phyloP scores from a whole-genome alignment of 2,329 filamentous ascomycete species.

The Aspergillus transmontanensis region DNA sequence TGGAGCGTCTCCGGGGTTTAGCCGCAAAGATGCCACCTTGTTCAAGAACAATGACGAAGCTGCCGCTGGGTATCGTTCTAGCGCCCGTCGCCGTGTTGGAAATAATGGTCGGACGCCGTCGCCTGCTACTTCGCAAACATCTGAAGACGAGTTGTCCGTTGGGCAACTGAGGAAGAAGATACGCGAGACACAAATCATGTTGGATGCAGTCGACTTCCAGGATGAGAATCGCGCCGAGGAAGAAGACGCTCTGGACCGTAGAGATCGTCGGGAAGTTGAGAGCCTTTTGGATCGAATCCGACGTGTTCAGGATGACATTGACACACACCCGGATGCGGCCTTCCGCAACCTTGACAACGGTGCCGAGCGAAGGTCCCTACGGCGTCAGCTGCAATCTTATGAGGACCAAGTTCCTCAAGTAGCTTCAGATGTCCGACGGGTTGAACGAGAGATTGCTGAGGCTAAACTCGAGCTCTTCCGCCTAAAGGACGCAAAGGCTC shows the following conservation, averaged over 20 bases:
- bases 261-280: slow-evolving; percentile 88
- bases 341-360: slow-evolving; percentile 76
- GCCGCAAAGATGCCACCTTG: slow-evolving; percentile 90
- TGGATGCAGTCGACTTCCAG: slow-evolving; percentile 95
- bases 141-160: slow-evolving; percentile 76
- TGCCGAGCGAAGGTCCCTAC: slow-evolving; percentile 81
- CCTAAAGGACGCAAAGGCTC: slow-evolving; percentile 86
- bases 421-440: slow-evolving; percentile 86
- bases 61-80: slow-evolving; percentile 88
- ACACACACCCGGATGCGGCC: slow-evolving; percentile 78
- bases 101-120: slow-evolving; percentile 72
- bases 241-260: slow-evolving; percentile 86
- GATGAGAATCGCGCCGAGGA: slow-evolving; percentile 89
- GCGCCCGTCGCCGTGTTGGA: slow-evolving; percentile 82
- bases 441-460: slow-evolving; percentile 91
- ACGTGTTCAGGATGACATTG: slow-evolving; percentile 91
- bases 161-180: slow-evolving; percentile 93
- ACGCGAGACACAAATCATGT: slow-evolving; percentile 86
- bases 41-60: slow-evolving; percentile 92
- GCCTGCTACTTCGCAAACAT: slow-evolving; percentile 69
- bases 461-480: slow-evolving; percentile 91
- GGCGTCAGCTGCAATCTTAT: slow-evolving; percentile 83
- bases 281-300: slow-evolving; percentile 92
- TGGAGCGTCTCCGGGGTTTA: slow-evolving; percentile 57
- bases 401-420: slow-evolving; percentile 90